A percentile compares a stretch with the other conserved stretches of the same genome.
phyloP scores from a whole-genome alignment of 192 early-diverging fungal species.

The Backusella psychrophila region DNA sequence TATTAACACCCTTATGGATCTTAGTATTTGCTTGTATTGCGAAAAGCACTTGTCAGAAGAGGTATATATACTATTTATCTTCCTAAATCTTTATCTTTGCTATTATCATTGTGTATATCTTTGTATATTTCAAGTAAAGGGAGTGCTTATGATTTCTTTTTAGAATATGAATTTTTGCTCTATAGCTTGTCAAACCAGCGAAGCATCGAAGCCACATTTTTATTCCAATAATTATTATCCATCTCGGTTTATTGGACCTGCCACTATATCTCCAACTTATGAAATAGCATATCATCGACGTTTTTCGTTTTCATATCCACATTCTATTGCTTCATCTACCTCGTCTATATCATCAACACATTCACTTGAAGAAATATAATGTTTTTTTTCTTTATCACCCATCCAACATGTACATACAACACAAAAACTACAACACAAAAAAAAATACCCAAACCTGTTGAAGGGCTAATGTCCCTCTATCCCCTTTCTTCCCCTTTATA shows the following conservation, averaged over 20 bases:
- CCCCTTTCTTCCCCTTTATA: neutral
- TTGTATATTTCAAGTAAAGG: neutral
- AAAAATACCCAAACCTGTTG: neutral
- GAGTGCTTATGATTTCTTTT: neutral
- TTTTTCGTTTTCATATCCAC: neutral
- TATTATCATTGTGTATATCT: neutral
- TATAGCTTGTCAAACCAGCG: neutral
- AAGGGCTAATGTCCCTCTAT: neutral
- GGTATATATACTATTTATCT: neutral
- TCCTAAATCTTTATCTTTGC: too few relatives aligned
- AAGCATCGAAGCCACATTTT: constrained; percentile 8
- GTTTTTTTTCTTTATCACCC: neutral
- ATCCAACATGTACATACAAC: neutral
- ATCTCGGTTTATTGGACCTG: neutral
- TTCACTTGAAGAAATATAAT: neutral
- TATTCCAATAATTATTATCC: constrained; percentile 1
- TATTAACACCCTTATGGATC: neutral
- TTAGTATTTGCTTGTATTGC: constrained; percentile 15
- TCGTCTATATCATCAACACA: neutral
- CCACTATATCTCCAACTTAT: neutral
- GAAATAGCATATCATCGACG: neutral
- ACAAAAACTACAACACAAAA: neutral
- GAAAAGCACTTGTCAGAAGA: constrained; percentile 10
- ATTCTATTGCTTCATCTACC: neutral
- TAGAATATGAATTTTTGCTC: constrained; percentile 9